phyloP scores from a whole-genome alignment of 345 rosid genomes.

The Hibiscus tridactylites region DNA sequence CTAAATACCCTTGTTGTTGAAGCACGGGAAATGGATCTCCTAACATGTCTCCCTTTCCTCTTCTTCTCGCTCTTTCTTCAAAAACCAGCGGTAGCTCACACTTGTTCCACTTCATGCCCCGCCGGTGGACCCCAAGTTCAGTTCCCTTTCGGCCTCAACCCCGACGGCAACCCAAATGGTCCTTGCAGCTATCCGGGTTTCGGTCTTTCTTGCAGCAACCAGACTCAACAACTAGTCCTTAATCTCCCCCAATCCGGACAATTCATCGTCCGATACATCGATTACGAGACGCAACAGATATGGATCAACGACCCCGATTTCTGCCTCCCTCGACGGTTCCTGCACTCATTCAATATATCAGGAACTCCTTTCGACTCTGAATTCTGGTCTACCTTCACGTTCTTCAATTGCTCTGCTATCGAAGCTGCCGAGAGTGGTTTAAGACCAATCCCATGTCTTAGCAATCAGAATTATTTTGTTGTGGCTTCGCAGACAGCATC shows the following conservation, averaged over 20 bases:
- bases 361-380: slow-evolving; percentile 16
- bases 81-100: not conserved
- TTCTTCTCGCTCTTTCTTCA: not conserved
- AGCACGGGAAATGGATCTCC: not conserved
- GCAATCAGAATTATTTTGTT: slow-evolving; percentile 23
- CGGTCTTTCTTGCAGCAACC: slow-evolving; percentile 28
- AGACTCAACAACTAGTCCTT: slow-evolving; percentile 13
- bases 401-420: slow-evolving; percentile 28
- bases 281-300: slow-evolving; percentile 24
- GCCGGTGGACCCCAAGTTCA: not conserved
- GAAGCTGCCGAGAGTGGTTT: not conserved
- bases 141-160: slow-evolving; percentile 2
- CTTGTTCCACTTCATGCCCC: not conserved
- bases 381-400: not conserved
- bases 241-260: slow-evolving; percentile 27
- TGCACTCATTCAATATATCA: slow-evolving; percentile 17
- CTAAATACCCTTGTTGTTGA: not conserved
- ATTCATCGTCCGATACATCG: slow-evolving; percentile 30
- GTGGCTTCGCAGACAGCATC: not conserved
- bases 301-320: slow-evolving; percentile 27
- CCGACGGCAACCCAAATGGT: not conserved
- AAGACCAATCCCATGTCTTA: slow-evolving; percentile 27
- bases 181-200: slow-evolving; percentile 36
- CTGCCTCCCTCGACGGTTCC: slow-evolving; percentile 32
- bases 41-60: not conserved